Evolutionary conservation across 306 rosid genomes (phyloP).

Genomic region (Vicia faba): DNA sequence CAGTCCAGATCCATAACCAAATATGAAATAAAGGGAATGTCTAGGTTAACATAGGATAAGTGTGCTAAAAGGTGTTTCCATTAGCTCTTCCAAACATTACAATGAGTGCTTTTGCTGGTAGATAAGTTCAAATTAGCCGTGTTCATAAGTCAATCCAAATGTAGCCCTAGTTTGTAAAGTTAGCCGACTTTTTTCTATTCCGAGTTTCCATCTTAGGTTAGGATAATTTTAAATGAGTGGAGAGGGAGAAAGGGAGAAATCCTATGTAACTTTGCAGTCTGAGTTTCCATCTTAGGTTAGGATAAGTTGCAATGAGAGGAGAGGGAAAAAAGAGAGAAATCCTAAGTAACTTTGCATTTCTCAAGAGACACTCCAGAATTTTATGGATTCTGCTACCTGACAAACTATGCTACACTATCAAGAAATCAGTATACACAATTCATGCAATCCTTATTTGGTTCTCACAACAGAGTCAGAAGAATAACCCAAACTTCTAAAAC

Average conservation of each 20-base stretch:
- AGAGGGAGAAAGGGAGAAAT: neutral
- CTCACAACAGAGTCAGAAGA: neutral
- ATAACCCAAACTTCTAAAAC: neutral
- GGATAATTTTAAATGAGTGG: slow-evolving; percentile 1
- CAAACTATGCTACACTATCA: neutral
- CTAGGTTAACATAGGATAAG: neutral
- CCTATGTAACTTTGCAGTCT: neutral
- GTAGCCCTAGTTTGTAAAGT: neutral
- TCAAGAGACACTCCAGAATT: neutral
- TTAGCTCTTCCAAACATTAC: neutral
- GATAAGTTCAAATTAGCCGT: neutral
- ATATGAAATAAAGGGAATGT: neutral
- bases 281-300: neutral
- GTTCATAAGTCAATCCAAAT: neutral
- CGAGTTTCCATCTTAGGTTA: neutral
- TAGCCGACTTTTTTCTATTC: neutral
- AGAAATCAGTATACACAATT: neutral
- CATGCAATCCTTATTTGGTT: neutral
- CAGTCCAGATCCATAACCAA: neutral
- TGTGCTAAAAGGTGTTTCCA: neutral
- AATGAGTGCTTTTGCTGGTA: neutral
- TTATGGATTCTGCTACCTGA: neutral
- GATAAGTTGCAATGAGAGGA: neutral
- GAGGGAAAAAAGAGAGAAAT: neutral
- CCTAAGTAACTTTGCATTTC: neutral